Conservation (phyloP, 2,329 filamentous ascomycete species). For the Aspergillus fructus region DNA sequence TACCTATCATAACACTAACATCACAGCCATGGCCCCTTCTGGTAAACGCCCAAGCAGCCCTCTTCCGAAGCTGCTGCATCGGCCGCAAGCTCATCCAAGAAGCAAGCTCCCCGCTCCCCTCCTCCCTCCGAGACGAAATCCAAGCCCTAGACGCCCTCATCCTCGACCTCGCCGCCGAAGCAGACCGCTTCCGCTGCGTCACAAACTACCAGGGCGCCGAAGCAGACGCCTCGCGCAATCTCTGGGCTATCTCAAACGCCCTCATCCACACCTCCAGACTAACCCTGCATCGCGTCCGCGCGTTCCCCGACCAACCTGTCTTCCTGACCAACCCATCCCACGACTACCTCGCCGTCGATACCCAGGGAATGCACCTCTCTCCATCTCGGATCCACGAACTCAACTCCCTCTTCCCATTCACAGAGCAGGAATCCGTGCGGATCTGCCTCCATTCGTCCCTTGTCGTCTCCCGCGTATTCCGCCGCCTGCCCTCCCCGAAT, state of each 20-base stretch:
- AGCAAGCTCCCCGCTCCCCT: neutral
- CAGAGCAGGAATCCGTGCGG: constrained; percentile 21
- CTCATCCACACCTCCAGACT: neutral
- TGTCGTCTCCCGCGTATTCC: constrained; percentile 18
- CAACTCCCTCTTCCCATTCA: constrained; percentile 23
- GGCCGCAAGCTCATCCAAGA: constrained; percentile 7
- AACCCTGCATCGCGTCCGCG: neutral
- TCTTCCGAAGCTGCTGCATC: constrained; percentile 13
- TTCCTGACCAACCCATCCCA: too few relatives aligned
- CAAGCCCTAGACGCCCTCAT: neutral
- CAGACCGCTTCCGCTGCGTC: constrained; percentile 5
- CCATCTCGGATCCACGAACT: neutral
- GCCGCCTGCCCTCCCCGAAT: constrained; percentile 16
- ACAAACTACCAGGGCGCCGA: constrained; percentile 18
- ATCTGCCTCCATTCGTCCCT: constrained; percentile 28
- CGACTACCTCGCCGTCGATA: too few relatives aligned
- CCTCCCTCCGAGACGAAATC: neutral
- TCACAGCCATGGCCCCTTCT: neutral
- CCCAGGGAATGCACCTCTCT: too few relatives aligned
- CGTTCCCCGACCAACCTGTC: too few relatives aligned
- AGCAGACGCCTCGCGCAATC: constrained; percentile 13
- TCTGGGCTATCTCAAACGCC: neutral
- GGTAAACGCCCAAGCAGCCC: constrained; percentile 12
- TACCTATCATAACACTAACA: too few relatives aligned
- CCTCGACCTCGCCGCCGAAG: neutral